A percentile compares a stretch with the other conserved stretches of the same genome.
phyloP scores from a whole-genome alignment of 805 yeast genomes.

The Candida taoyuanica region DNA sequence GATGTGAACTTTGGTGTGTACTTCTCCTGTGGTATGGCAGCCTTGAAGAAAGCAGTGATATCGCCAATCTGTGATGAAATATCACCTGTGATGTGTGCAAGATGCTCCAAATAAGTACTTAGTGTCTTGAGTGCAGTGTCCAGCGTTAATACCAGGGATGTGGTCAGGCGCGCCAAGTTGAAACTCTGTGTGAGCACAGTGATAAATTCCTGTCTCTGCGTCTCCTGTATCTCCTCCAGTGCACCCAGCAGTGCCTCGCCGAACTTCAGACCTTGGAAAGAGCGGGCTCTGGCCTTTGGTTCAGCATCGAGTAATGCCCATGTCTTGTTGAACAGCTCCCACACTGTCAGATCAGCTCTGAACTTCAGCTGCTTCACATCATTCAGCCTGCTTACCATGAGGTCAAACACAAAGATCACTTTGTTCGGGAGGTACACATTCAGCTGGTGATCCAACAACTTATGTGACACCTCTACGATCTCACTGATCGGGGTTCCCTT shows the following conservation, averaged over 20 bases:
- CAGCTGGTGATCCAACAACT: conserved; percentile 31
- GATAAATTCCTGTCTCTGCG: neutral
- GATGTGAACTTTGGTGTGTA: conserved; percentile 16
- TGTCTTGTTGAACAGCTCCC: conserved; percentile 44
- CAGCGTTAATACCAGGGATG: conserved; percentile 8
- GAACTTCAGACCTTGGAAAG: conserved; percentile 39
- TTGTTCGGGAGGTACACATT: conserved; percentile 50
- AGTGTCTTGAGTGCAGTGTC: conserved; percentile 17
- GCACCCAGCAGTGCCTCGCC: conserved; percentile 33
- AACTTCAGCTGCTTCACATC: conserved; percentile 41
- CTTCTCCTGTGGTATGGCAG: conserved; percentile 13
- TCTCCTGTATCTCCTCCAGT: conserved; percentile 13
- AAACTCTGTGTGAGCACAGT: conserved; percentile 10
- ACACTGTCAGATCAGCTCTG: conserved; percentile 38
- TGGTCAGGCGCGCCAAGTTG: conserved; percentile 16
- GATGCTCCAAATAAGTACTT: conserved; percentile 15
- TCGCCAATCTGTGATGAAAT: conserved; percentile 1
- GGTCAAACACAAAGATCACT: conserved; percentile 50
- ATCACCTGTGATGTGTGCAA: neutral
- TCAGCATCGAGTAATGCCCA: conserved; percentile 33
- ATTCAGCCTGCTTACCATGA: conserved; percentile 55
- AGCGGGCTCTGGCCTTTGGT: conserved; percentile 34
- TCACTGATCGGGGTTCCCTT: conserved; percentile 41
- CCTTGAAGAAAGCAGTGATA: conserved; percentile 16
- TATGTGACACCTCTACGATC: conserved; percentile 33